These are phyloP conservation scores for Arxiozyma slooffiae DNA, from an alignment of 1,139 yeast species.

Conservation along the genomic window DNA sequence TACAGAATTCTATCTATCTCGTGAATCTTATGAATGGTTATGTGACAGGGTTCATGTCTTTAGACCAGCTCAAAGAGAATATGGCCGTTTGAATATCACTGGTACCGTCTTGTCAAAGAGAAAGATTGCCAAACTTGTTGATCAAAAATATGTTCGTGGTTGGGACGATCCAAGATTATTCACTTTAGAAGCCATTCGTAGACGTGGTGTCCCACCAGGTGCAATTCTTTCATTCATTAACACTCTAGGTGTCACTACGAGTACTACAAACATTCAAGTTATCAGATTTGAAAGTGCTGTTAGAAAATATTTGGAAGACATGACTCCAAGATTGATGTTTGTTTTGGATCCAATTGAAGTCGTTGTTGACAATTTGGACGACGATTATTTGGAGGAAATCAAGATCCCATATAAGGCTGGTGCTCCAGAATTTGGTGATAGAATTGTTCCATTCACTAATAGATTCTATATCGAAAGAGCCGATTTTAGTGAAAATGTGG, in stretches of 20 bases:
- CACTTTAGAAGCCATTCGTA: constrained; percentile 86
- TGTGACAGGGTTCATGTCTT: constrained; percentile 92
- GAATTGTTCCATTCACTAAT: constrained; percentile 69
- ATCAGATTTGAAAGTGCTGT: constrained; percentile 83
- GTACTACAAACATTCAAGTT: constrained; percentile 83
- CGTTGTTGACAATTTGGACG: constrained; percentile 71
- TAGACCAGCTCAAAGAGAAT: constrained; percentile 97
- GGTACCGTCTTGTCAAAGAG: constrained; percentile 94
- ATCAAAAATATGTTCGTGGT: constrained; percentile 71
- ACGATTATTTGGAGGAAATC: constrained; percentile 58
- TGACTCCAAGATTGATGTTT: constrained; percentile 94
- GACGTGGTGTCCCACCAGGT: constrained; percentile 99
- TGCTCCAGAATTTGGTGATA: constrained; percentile 57
- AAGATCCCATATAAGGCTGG: constrained; percentile 90
- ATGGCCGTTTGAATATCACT: constrained; percentile 88
- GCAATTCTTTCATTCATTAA: constrained; percentile 88
- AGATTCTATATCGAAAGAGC: constrained; percentile 72
- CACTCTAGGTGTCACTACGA: constrained; percentile 92
- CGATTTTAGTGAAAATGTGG: constrained; percentile 69
- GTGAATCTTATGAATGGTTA: constrained; percentile 97
- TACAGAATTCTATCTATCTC: constrained; percentile 80
- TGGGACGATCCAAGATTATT: constrained; percentile 98
- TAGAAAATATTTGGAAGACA: constrained; percentile 76
- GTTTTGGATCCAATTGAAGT: constrained; percentile 79
- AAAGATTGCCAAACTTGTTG: constrained; percentile 87